Evolutionary conservation across 106 monocot genomes (phyloP).

Genomic region (Cymbidium sinense): DNA sequence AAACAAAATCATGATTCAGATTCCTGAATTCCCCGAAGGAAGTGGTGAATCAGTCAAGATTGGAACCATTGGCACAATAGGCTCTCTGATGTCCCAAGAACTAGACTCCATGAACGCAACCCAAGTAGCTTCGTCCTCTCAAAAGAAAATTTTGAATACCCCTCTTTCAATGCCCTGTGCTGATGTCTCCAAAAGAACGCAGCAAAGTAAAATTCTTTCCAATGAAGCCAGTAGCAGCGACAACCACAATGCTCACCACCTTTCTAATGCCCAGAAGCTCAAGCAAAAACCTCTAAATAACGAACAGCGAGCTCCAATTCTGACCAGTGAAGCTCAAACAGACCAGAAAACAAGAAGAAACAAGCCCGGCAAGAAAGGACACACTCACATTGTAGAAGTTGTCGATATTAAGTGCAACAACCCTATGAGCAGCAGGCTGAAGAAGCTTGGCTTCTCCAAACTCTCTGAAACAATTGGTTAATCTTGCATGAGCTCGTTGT

Average conservation of each 20-base stretch:
- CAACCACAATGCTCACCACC: not conserved
- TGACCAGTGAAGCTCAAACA: not conserved
- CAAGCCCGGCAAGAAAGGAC: not conserved
- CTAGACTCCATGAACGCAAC: conserved; percentile 35
- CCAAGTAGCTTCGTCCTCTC: conserved; percentile 25
- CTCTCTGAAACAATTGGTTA: conserved; percentile 46
- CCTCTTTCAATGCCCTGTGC: conserved; percentile 46
- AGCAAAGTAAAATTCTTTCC: conserved; percentile 12
- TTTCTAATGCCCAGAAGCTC: not conserved
- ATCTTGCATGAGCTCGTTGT: conserved; percentile 3
- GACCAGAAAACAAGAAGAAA: not conserved
- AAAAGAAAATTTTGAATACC: conserved; percentile 22
- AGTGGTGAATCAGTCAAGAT: conserved; percentile 37
- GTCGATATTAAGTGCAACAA: conserved; percentile 54
- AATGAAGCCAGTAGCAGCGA: conserved; percentile 18
- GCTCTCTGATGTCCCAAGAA: conserved; percentile 63
- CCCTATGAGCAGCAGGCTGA: conserved; percentile 65
- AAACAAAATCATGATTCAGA: conserved; percentile 29
- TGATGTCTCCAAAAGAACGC: conserved; percentile 24
- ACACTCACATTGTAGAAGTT: conserved; percentile 13
- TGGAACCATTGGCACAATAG: conserved; percentile 62
- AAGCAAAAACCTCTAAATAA: not conserved
- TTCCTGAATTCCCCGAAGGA: conserved; percentile 9
- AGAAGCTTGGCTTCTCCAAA: conserved; percentile 80
- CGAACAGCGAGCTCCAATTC: not conserved